Conservation (phyloP, 164 flowering plant genomes). For the Tetracentron sinense region DNA sequence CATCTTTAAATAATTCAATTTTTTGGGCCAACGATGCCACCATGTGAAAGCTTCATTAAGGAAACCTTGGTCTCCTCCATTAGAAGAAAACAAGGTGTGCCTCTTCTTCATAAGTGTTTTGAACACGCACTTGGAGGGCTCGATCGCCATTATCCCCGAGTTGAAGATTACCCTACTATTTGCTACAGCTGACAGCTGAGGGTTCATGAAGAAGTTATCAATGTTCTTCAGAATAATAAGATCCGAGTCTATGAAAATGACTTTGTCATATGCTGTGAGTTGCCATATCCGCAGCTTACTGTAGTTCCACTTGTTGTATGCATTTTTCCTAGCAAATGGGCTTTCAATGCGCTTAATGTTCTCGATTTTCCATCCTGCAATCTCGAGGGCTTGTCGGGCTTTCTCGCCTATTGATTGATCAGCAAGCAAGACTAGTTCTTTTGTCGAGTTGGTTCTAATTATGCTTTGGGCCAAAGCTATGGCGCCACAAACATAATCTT, state of each 20-base stretch:
- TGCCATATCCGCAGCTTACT: constrained; percentile 23
- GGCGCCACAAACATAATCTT: constrained; percentile 23
- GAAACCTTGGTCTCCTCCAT: constrained; percentile 26
- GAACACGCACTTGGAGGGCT: constrained; percentile 20
- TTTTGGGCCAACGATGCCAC: constrained; percentile 22
- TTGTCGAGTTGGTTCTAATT: constrained; percentile 14
- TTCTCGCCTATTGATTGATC: constrained; percentile 13
- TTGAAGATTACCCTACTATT: constrained; percentile 16
- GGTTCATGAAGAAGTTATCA: constrained; percentile 12
- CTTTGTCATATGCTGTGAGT: constrained; percentile 18
- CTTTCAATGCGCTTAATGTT: constrained; percentile 14
- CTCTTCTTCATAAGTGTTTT: constrained; percentile 15
- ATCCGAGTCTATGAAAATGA: constrained; percentile 23
- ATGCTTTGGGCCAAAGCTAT: constrained; percentile 25
- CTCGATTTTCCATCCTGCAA: constrained; percentile 20
- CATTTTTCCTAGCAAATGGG: constrained; percentile 11
- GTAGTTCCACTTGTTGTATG: constrained; percentile 24
- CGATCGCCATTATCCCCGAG: constrained; percentile 19
- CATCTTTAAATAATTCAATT: constrained; percentile 14
- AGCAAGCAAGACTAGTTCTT: constrained; percentile 17
- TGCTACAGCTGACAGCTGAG: constrained; percentile 11
- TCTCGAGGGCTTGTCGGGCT: constrained; percentile 8
- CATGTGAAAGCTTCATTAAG: constrained; percentile 23
- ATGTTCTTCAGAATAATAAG: constrained; percentile 14
- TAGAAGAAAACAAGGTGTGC: constrained; percentile 12